Evolutionary conservation across 208 protist genomes (phyloP).

Genomic region (Leishmania martiniquensis): DNA sequence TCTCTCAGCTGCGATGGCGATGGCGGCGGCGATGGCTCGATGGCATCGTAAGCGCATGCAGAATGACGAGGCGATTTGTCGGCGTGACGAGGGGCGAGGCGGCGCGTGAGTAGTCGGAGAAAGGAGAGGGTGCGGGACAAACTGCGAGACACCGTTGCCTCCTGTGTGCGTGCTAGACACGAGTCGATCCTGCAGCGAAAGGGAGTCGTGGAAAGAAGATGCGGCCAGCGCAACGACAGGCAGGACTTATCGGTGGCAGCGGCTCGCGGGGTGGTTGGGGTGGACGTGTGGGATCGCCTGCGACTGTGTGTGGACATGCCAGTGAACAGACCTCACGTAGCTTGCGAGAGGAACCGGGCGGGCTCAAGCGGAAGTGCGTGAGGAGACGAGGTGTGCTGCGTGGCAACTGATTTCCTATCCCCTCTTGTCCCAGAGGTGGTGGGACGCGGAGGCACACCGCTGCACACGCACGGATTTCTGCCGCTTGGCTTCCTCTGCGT

Average conservation of each 20-base stretch:
- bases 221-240: not conserved
- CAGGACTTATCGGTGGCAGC: not conserved
- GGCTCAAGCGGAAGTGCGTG: not conserved
- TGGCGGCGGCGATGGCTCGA: slow-evolving; percentile 3
- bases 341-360: not conserved
- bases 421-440: not conserved
- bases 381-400: not conserved
- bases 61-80: slow-evolving; percentile 14
- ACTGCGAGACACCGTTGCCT: not conserved
- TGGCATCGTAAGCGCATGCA: slow-evolving; percentile 13
- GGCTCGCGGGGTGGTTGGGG: not conserved
- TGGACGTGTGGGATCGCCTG: not conserved
- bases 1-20: slow-evolving; percentile 11
- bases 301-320: not conserved
- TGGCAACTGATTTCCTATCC: not conserved
- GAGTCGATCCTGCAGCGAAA: not conserved
- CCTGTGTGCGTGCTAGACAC: no score
- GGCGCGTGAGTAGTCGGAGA: slow-evolving; percentile 4
- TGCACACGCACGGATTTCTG: not conserved
- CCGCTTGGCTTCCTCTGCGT: not conserved
- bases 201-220: not conserved
- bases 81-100: slow-evolving; percentile 18
- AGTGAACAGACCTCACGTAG: not conserved
- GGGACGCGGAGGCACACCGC: not conserved
- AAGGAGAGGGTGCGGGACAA: not conserved